phyloP scores from a whole-genome alignment of 495 filamentous ascomycete genomes.

The Thermothielavioides terrestris region DNA sequence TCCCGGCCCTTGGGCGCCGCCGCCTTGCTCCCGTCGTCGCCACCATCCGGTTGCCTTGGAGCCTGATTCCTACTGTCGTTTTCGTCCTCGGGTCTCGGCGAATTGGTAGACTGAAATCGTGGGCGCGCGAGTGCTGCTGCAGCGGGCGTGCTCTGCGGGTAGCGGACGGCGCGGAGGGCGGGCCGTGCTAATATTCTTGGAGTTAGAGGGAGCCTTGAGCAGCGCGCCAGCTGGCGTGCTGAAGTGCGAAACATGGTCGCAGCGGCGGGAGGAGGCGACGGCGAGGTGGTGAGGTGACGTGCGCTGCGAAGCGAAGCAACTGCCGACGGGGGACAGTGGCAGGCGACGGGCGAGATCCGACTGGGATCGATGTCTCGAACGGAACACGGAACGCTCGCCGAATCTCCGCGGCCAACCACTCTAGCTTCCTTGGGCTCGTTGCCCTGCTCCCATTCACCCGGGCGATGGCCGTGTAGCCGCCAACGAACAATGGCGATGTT shows the following conservation, averaged over 20 bases:
- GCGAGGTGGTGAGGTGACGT: neutral
- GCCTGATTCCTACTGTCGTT: neutral
- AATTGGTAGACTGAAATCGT: conserved; percentile 22
- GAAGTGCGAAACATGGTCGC: conserved; percentile 24
- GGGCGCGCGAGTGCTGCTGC: neutral
- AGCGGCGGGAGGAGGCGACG: neutral
- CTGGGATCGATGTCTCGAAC: no score
- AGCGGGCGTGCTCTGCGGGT: conserved; percentile 9
- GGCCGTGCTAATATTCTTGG: conserved; percentile 18
- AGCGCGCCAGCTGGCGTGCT: conserved; percentile 22
- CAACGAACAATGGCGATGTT: neutral
- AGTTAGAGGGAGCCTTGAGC: conserved; percentile 17
- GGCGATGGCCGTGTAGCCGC: conserved; percentile 3
- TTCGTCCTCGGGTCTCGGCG: conserved; percentile 7
- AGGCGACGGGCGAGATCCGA: no score
- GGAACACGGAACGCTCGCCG: no score
- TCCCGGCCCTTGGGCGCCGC: neutral
- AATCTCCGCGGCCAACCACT: neutral
- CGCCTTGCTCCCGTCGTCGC: neutral
- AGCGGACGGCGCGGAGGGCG: conserved; percentile 7
- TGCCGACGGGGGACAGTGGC: no score
- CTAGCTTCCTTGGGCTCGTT: neutral
- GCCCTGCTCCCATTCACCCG: conserved; percentile 4
- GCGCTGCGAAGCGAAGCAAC: neutral
- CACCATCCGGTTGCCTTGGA: conserved; percentile 2